Percentiles rank a stretch among this genome's conserved stretches.
Evolutionary conservation across 2,329 filamentous ascomycete genomes (phyloP).

Genomic region (Tolypocladium tropicale): DNA sequence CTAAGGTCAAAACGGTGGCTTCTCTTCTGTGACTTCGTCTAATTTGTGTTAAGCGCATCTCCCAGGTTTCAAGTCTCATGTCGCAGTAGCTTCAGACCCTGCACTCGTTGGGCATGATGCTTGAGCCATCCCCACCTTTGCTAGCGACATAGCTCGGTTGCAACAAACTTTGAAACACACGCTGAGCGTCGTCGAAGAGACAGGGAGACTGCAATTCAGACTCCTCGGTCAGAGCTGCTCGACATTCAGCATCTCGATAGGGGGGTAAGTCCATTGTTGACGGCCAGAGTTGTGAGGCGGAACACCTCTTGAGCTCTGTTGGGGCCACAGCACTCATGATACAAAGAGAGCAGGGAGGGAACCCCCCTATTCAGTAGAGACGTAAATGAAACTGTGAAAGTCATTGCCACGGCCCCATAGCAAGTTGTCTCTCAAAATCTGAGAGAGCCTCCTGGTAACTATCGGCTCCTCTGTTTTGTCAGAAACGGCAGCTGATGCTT

Average conservation of each 20-base stretch:
- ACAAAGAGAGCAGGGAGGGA: slow-evolving; percentile 13
- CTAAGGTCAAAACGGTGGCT: slow-evolving; percentile 8
- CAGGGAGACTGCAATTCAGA: slow-evolving; percentile 13
- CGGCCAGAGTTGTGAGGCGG: slow-evolving; percentile 5
- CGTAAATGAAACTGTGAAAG: slow-evolving; percentile 14
- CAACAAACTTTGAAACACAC: slow-evolving; percentile 8
- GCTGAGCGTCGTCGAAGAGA: slow-evolving; percentile 14
- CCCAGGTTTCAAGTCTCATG: background rate
- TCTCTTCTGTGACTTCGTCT: slow-evolving; percentile 6
- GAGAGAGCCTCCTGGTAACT: too few relatives aligned
- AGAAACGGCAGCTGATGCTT: too few relatives aligned
- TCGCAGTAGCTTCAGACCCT: background rate
- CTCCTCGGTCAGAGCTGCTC: slow-evolving; percentile 12
- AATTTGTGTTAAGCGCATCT: slow-evolving; percentile 5
- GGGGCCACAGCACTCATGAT: slow-evolving; percentile 4
- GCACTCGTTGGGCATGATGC: background rate
- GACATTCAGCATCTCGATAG: slow-evolving; percentile 15
- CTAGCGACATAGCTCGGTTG: slow-evolving; percentile 5
- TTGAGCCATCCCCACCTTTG: slow-evolving; percentile 4
- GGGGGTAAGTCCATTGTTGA: background rate
- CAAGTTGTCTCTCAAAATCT: background rate
- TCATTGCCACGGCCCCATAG: slow-evolving; percentile 4
- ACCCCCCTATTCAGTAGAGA: slow-evolving; percentile 11
- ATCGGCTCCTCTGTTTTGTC: background rate
- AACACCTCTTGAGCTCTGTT: slow-evolving; percentile 7